Conservation (phyloP, 345 rosid genomes). For the Firmiana major region DNA sequence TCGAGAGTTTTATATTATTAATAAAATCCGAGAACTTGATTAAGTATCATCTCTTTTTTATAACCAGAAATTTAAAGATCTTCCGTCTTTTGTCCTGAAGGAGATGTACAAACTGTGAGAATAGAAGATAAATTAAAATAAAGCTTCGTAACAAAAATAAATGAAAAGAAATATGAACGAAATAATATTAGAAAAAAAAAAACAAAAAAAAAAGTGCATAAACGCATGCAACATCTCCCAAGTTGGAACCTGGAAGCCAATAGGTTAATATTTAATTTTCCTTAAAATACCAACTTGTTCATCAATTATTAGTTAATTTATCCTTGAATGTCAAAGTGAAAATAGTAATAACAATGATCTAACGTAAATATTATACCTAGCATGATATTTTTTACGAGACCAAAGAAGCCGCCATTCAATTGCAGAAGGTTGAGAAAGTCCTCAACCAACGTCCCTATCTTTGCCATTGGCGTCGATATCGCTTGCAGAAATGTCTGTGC, state of each 20-base stretch:
- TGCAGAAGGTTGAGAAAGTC: conserved; percentile 44
- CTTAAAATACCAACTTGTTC: not conserved
- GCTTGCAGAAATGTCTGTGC: conserved; percentile 39
- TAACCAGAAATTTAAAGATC: not conserved
- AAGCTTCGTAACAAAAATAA: not conserved
- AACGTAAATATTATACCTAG: conserved; percentile 20
- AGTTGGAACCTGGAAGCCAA: not conserved
- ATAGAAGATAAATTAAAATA: too few relatives aligned
- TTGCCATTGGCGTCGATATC: conserved; percentile 36
- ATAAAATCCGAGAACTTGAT: not conserved
- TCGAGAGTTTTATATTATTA: not conserved
- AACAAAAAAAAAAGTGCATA: not conserved
- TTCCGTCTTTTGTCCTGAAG: not conserved
- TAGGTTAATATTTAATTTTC: not conserved
- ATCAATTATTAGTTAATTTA: not conserved
- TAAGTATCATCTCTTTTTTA: not conserved
- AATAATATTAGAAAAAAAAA: too few relatives aligned
- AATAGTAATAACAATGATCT: not conserved
- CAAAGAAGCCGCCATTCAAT: conserved; percentile 30
- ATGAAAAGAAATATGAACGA: not conserved
- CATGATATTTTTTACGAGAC: conserved; percentile 30
- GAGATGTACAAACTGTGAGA: not conserved
- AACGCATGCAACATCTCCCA: not conserved
- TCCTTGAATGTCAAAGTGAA: not conserved
- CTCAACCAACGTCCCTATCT: conserved; percentile 39